A percentile compares a stretch with the other conserved stretches of the same genome.
Evolutionary conservation across 805 yeast species (phyloP).

Genomic region (Nakazawaea wyomingensis): DNA sequence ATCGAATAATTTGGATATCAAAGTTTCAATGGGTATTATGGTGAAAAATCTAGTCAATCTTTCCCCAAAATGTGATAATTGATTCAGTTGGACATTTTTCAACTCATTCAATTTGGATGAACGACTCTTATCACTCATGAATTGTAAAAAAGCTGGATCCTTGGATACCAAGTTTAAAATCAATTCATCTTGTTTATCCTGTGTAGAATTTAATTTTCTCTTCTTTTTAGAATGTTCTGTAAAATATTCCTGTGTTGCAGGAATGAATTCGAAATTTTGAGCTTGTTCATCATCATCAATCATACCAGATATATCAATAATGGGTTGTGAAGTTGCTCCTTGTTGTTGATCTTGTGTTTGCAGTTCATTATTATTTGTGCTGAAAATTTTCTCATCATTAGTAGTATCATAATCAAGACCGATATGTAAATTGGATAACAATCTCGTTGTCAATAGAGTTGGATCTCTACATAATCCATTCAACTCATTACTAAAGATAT

Average conservation of each 20-base stretch:
- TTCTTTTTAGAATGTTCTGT: slow-evolving; percentile 32
- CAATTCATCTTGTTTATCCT: slow-evolving; percentile 26
- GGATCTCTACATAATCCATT: slow-evolving; percentile 54
- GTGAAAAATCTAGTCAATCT: slow-evolving; percentile 51
- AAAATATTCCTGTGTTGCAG: slow-evolving; percentile 38
- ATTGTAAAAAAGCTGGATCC: slow-evolving; percentile 50
- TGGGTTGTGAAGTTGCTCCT: slow-evolving; percentile 42
- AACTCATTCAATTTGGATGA: slow-evolving; percentile 17
- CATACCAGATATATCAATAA: slow-evolving; percentile 35
- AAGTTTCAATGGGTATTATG: slow-evolving; percentile 34
- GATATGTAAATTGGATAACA: slow-evolving; percentile 48
- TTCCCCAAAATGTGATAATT: slow-evolving; percentile 30
- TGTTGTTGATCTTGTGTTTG: slow-evolving; percentile 16
- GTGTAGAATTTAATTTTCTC: slow-evolving; percentile 21
- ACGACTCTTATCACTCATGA: slow-evolving; percentile 23
- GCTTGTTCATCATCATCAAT: slow-evolving; percentile 32
- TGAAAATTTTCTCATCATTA: slow-evolving; percentile 17
- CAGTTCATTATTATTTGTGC: slow-evolving; percentile 12
- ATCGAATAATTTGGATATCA: slow-evolving; percentile 36
- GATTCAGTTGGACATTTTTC: slow-evolving; percentile 15
- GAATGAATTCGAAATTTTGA: slow-evolving; percentile 18
- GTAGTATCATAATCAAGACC: slow-evolving; percentile 45
- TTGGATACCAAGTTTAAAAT: slow-evolving; percentile 35
- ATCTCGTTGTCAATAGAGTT: slow-evolving; percentile 39
- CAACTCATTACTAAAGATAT: slow-evolving; percentile 33